Conservation (phyloP, 805 yeast species). For the Metschnikowia lunata region DNA sequence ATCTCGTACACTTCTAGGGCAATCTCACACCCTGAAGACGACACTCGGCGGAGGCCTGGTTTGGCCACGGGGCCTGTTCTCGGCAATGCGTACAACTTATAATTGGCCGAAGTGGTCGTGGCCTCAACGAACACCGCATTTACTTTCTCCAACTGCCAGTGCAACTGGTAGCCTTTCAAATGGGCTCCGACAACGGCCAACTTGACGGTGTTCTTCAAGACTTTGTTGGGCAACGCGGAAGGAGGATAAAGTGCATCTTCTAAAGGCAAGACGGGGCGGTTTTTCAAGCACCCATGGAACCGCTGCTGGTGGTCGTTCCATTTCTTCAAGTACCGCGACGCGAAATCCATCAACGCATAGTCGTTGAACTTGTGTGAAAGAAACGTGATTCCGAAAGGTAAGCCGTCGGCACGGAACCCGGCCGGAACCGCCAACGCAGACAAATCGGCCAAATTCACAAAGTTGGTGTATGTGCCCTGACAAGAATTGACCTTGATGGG, state of each 20-base stretch:
- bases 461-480: constrained; percentile 98
- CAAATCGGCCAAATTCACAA: constrained; percentile 89
- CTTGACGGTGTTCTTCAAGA: constrained; percentile 36
- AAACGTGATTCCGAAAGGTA: constrained; percentile 88
- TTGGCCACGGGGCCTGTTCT: constrained; percentile 76
- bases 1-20: constrained; percentile 80
- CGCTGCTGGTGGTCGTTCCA: constrained; percentile 45
- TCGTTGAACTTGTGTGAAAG: constrained; percentile 81
- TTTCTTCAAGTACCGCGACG: constrained; percentile 59
- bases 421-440: constrained; percentile 90
- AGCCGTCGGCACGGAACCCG: constrained; percentile 77
- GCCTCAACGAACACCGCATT: constrained; percentile 65
- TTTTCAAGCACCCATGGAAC: constrained; percentile 50
- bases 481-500: constrained; percentile 80
- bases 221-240: constrained; percentile 13
- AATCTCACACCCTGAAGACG: constrained; percentile 52
- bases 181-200: constrained; percentile 98
- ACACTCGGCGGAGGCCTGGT: constrained; percentile 82
- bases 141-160: constrained; percentile 89
- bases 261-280: constrained; percentile 29
- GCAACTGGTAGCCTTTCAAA: constrained; percentile 78
- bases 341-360: constrained; percentile 81
- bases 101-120: constrained; percentile 67
- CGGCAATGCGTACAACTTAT: constrained; percentile 80
- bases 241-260: constrained; percentile 43